Base-by-base conservation (phyloP, 2,329 filamentous ascomycete genomes). In the Fusarium secorum region DNA sequence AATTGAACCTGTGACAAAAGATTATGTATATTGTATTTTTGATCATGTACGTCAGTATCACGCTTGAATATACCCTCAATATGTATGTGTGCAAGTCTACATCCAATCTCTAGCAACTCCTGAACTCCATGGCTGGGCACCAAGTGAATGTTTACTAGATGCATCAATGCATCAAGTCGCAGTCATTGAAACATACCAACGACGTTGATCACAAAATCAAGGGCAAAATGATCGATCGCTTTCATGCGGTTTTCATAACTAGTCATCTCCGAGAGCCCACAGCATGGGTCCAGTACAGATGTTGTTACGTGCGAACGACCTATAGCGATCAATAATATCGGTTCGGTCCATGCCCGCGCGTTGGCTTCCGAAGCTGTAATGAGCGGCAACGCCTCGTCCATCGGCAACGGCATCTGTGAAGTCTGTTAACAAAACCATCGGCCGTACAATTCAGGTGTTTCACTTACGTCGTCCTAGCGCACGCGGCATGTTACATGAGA, bases 321-420 rank as follows among this genome's bases (percentile, higher is more conserved):
- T 81, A 73, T 88, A 89, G 35, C 87, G 80, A 39, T 84, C 81
- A 13, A 89, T 77, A 20, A 89, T 78, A 71, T 89, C 87, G 0
- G 87, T 88, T 54, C 80, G 78, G n/a, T 83, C 81, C 59, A 88
- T 78, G 8, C 79, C 77, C 22, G 36, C 56, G 22, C 73, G 70
- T 65, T 84, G 81, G 11, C 79, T 80, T 15, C 78, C 79, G 58
- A 86, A 86, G 65, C 83, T 84, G 71, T 86, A 89, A 75, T 89
- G 87, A 8, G 83, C 83, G 6, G 84, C 87, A 13, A 89, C 75
- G 4, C 85, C 84, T 60, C 84, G 82, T 9, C 86, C 87, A 74
- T 89, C 86, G 20, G 88, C 85, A 20, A 86, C 80, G 36, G 86
- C 82, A 45, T 81, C 78, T 79, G 24, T 17, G 0, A 7, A 32